Evolutionary conservation across 257 asterid genomes (phyloP), one percentile per base, ranked within the genome.

Genomic region (Jacaranda copaia): DNA sequence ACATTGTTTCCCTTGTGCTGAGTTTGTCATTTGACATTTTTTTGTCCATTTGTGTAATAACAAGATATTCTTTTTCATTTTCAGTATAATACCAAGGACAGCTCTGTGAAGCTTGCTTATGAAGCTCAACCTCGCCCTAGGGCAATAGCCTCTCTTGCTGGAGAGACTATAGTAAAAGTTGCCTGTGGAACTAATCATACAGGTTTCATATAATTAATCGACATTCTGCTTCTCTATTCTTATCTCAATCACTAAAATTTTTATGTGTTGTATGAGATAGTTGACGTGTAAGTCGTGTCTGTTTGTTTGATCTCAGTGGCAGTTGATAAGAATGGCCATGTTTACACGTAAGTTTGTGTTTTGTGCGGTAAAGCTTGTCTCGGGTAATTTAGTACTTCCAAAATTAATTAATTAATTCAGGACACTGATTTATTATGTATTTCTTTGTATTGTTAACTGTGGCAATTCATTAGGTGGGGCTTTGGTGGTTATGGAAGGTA

Each of bases 401-500:
- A 1, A 1, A 62, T 68, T 45, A 25, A 38, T 76, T 39, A 36
- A 57, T 42, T 35, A 43, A 43, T 38, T 14, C 16, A n/a, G 74
- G 51, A 18, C 11, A 19, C 40, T 79, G 77, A 19, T 75, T 51
- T 15, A 16, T 49, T 70, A 1, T 53, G 25, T 72, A 48, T 75
- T 58, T 73, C 14, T 75, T 56, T 76, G 53, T 65, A 18, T 68
- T n/a, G 68, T 6, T 59, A 75, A 4, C 56, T 43, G 5, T 38
- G 55, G 69, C 59, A 73, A 84, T 61, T 63, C 13, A 71, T 56
- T 78, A 96, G 99, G 88, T 96, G 99, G 99, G 98, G 98, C 81
- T 91, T 70, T 84, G 99, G 99, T 82, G 99, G 99, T 77, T 88
- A 96, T 80, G 99, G 99, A 82, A 95, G 99, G 99, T 95, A 79